Base-by-base conservation (phyloP, 2,329 filamentous ascomycete species). In the Penicillium olsonii region DNA sequence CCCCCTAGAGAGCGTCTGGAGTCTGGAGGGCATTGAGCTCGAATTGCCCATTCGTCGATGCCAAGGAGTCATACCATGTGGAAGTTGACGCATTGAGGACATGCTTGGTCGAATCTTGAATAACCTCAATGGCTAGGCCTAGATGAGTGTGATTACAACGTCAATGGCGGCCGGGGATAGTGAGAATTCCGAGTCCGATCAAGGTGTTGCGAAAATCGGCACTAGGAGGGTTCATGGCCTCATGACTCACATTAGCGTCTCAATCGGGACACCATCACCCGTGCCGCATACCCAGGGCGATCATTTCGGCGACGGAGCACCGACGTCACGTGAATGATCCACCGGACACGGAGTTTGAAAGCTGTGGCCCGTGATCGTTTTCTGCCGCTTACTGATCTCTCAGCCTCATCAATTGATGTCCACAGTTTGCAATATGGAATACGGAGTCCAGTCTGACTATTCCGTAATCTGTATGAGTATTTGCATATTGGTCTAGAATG, bases 181-280 rank as follows among this genome's bases (percentile, higher is more conserved):
- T n/a, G n/a, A n/a, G n/a, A n/a, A n/a, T n/a, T n/a, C n/a, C n/a
- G n/a, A n/a, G n/a, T n/a, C n/a, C n/a, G n/a, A n/a, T n/a, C n/a
- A n/a, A n/a, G n/a, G 6, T n/a, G 12, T 31, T 31, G 29, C 29
- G 29, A 31, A 31, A 31, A 31, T 31, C 29, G 29, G 29, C 14
- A 14, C 4, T 15, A 31, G 14, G 12, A n/a, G 11, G 5, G 29
- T n/a, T 31, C 29, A 15, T 12, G n/a, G 14, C 15, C n/a, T 26
- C 29, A 22, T 46, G 44, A 46, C 37, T 46, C 44, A 46, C 44
- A 10, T 33, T 37, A 24, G 17, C 29, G 11, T 1, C 12, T 31
- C 4, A 4, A n/a, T 6, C 4, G 12, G 29, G 29, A 31, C 29
- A n/a, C 14, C n/a, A n/a, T 31, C 29, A 31, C n/a, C 29, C 29